phyloP scores from a whole-genome alignment of 2,329 filamentous ascomycete species.

The Monilinia laxa region DNA sequence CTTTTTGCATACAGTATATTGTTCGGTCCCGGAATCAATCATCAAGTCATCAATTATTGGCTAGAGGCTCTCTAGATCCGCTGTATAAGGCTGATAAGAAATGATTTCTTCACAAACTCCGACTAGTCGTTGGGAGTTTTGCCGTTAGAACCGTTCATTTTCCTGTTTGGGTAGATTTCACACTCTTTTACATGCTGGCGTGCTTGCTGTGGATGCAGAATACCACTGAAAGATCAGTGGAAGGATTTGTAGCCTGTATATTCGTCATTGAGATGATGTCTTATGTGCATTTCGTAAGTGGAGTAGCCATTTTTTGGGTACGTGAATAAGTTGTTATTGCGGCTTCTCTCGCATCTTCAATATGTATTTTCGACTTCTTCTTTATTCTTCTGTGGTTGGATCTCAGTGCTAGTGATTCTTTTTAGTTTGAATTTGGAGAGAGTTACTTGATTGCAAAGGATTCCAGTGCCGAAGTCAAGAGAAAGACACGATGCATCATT shows the following conservation, averaged over 20 bases:
- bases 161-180: too few relatives aligned
- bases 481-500: constrained; percentile 12
- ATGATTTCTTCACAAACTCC: too few relatives aligned
- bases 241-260: not conserved
- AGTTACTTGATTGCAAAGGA: too few relatives aligned
- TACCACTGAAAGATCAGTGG: not conserved
- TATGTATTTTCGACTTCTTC: not conserved
- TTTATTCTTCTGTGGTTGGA: not conserved
- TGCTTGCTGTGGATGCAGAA: not conserved
- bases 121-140: too few relatives aligned
- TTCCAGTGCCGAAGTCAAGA: not conserved
- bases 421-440: not conserved
- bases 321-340: not conserved
- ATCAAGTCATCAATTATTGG: too few relatives aligned
- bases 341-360: not conserved
- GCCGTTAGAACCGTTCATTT: too few relatives aligned
- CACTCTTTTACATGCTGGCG: too few relatives aligned
- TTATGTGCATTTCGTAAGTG: not conserved
- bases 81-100: too few relatives aligned
- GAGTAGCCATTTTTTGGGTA: constrained; percentile 1
- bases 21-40: too few relatives aligned
- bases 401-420: not conserved
- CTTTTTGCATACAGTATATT: too few relatives aligned
- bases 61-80: too few relatives aligned
- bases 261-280: not conserved